Evolutionary conservation across 148 eudicot species (phyloP).

Genomic region (Fagopyrum homotropicum): DNA sequence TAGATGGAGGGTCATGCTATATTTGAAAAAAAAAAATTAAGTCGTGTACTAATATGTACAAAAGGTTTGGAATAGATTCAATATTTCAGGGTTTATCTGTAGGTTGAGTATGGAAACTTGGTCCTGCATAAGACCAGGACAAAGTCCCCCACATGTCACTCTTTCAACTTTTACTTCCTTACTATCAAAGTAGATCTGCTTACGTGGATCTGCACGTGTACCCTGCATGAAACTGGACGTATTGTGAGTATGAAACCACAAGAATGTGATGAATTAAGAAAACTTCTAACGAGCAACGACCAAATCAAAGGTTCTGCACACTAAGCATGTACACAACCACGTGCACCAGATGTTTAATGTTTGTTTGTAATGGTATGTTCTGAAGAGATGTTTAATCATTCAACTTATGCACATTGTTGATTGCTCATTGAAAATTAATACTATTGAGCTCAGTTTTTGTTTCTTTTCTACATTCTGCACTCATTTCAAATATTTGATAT

Average conservation of each 20-base stretch:
- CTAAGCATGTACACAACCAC: too few relatives aligned
- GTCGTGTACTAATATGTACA: background rate
- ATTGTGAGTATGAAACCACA: background rate
- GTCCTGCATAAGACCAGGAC: slow-evolving; percentile 29
- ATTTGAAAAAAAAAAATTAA: background rate
- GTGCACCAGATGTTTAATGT: too few relatives aligned
- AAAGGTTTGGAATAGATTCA: background rate
- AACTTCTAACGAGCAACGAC: background rate
- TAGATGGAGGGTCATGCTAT: background rate
- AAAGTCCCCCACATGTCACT: slow-evolving; percentile 50
- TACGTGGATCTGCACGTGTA: slow-evolving; percentile 49
- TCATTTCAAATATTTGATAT: too few relatives aligned
- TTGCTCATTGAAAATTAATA: too few relatives aligned
- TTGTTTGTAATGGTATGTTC: too few relatives aligned
- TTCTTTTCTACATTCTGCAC: too few relatives aligned
- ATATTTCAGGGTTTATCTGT: background rate
- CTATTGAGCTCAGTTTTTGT: too few relatives aligned
- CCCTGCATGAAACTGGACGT: slow-evolving; percentile 20
- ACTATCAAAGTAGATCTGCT: slow-evolving; percentile 39
- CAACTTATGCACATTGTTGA: too few relatives aligned
- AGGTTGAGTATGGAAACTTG: too few relatives aligned
- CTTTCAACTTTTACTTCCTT: slow-evolving; percentile 42
- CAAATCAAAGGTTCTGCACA: background rate
- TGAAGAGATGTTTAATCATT: too few relatives aligned
- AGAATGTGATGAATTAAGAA: background rate